These are phyloP conservation scores for Dipteronia sinensis DNA, from an alignment of 345 rosid species.

Conservation along the genomic window DNA sequence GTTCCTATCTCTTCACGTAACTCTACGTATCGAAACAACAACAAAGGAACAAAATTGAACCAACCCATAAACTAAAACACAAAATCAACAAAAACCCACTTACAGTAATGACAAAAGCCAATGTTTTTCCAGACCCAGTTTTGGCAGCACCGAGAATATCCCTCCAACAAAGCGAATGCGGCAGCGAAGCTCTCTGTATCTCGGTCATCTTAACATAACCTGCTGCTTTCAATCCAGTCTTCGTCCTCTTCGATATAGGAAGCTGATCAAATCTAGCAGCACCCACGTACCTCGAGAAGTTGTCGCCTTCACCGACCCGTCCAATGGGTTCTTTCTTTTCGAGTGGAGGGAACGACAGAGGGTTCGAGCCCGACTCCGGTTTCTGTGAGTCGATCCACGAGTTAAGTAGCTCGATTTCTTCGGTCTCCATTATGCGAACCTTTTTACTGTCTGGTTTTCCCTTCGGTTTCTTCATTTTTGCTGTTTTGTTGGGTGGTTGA, in stretches of 20 bases:
- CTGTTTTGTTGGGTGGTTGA: neutral
- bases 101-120: constrained; percentile 89
- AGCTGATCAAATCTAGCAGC: constrained; percentile 57
- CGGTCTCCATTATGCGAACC: constrained; percentile 43
- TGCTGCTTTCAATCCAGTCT: constrained; percentile 59
- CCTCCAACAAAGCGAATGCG: constrained; percentile 84
- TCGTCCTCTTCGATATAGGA: constrained; percentile 79
- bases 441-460: constrained; percentile 43
- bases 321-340: constrained; percentile 59
- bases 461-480: constrained; percentile 44
- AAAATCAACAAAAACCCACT: constrained; percentile 26
- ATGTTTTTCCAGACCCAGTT: constrained; percentile 95
- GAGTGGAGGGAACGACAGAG: constrained; percentile 55
- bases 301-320: constrained; percentile 36
- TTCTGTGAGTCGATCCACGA: constrained; percentile 81
- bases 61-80: neutral
- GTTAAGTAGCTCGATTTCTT: constrained; percentile 57
- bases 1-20: neutral
- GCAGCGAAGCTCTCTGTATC: constrained; percentile 82
- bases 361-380: constrained; percentile 87
- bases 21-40: neutral
- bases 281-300: constrained; percentile 69
- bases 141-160: constrained; percentile 94
- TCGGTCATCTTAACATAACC: constrained; percentile 70
- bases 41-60: neutral